phyloP scores from a whole-genome alignment of 176 grass and related monocot genomes.

The Bothriochloa decipiens region DNA sequence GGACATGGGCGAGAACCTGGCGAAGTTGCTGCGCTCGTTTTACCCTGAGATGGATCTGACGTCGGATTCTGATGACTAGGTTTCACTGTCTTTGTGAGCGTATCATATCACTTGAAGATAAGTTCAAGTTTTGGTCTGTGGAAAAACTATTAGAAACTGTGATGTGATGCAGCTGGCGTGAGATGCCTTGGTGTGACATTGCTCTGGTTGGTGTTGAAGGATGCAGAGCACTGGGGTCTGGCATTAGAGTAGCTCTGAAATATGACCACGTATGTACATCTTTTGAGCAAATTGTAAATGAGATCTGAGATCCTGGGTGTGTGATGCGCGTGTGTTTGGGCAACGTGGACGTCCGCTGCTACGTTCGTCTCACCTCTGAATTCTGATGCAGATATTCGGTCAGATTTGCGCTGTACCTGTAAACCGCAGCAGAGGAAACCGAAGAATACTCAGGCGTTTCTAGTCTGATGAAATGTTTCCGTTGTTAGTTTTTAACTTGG shows the following conservation, averaged over 20 bases:
- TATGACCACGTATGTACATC: neutral
- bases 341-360: neutral
- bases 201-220: neutral
- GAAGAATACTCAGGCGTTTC: neutral
- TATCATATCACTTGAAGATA: neutral
- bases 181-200: neutral
- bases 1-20: slow-evolving; percentile 76
- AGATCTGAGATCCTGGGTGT: neutral
- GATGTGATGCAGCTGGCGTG: neutral
- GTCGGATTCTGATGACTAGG: slow-evolving; percentile 73
- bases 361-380: neutral
- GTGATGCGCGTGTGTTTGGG: neutral
- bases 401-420: neutral
- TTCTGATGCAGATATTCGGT: neutral
- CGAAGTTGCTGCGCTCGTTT: slow-evolving; percentile 62
- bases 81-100: neutral
- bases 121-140: neutral
- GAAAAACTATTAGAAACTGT: neutral
- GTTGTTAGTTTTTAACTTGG: neutral
- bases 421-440: neutral
- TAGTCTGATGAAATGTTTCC: neutral
- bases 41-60: slow-evolving; percentile 38
- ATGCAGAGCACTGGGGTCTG: neutral
- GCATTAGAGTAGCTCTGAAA: no score
- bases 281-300: neutral